Base-by-base conservation (phyloP, 1,284 basidiomycete genomes). In the Tremellales sp. region DNA sequence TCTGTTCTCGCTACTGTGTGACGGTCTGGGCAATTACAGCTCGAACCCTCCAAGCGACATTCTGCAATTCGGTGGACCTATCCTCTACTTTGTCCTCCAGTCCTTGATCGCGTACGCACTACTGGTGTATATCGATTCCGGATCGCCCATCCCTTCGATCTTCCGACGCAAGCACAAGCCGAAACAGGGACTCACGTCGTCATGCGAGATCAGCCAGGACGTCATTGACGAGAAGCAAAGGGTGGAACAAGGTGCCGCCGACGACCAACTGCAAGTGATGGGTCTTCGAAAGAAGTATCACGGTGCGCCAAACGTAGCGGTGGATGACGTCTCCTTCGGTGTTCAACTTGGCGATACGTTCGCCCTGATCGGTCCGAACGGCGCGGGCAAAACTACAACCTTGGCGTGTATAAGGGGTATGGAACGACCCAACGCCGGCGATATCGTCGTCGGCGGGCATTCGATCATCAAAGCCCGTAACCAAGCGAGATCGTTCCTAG, bases 331-430 rank as follows among this genome's bases (percentile, higher is more conserved):
- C 36, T 84, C 80, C 51, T 82, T 89, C 58, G 83, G 81, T 0
- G 83, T 89, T 11, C 73, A 80, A 0, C 70, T 69, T 17, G 79
- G 85, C 40, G 83, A 82, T 1, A 79, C 85, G 2, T 86, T 87
- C 54, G 84, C 84, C 3, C 70, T 89, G 54, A 77, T 89, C 15
- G 87, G 87, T 3, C 86, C 86, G 0, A 89, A 89, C 56, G 87
- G 87, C 1, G 87, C 86, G 10, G 75, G 73, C 0, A 89, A 89
- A 71, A 88, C 85, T 3, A 87, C 87, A 0, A 84, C 82, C 0
- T 48, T 68, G 35, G 65, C 58, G 11, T 61, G 60, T 41, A 63
- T 66, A 19, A 53, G 65, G 7, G 64, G 65, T 29, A 54, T 65
- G 23, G 6, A 82, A 84, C 50, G 73, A 81, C 40, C 69, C 78